These are phyloP conservation scores for Trichoderma asperelloides DNA, from an alignment of 495 filamentous ascomycete genomes.

Conservation along the genomic window DNA sequence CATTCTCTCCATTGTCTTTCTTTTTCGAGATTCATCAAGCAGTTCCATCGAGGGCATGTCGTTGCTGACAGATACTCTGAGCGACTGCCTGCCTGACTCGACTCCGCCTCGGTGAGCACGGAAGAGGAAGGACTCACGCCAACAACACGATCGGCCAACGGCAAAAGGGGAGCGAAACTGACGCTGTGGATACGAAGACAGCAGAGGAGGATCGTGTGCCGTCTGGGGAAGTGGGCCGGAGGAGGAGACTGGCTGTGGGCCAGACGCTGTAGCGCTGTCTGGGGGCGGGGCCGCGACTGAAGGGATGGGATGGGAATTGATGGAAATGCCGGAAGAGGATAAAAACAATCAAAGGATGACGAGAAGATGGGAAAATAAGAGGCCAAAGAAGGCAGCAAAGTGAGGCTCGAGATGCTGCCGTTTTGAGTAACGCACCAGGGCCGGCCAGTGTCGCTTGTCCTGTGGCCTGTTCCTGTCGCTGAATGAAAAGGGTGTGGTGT, in stretches of 20 bases:
- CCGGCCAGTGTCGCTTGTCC: not conserved
- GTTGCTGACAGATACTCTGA: not conserved
- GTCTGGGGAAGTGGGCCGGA: constrained; percentile 7
- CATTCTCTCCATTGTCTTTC: not conserved
- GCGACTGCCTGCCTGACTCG: not conserved
- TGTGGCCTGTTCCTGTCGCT: not conserved
- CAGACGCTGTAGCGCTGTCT: not conserved
- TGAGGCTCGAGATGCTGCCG: not conserved
- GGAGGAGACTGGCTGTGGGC: not conserved
- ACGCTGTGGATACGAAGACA: not conserved
- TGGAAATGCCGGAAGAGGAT: not conserved
- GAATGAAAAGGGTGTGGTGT: no score
- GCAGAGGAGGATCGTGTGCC: not conserved
- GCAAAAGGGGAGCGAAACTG: not conserved
- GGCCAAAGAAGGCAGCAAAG: not conserved
- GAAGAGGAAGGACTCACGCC: not conserved
- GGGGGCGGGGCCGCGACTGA: not conserved
- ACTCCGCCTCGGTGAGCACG: not conserved
- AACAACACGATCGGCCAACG: not conserved
- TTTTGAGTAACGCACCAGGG: not conserved
- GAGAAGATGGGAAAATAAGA: not conserved
- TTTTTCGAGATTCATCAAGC: no score
- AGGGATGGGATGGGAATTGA: not conserved
- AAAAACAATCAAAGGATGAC: not conserved
- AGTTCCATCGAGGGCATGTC: not conserved